Evolutionary conservation across 2,329 filamentous ascomycete genomes (phyloP).

Genomic region (Colletotrichum navitas): DNA sequence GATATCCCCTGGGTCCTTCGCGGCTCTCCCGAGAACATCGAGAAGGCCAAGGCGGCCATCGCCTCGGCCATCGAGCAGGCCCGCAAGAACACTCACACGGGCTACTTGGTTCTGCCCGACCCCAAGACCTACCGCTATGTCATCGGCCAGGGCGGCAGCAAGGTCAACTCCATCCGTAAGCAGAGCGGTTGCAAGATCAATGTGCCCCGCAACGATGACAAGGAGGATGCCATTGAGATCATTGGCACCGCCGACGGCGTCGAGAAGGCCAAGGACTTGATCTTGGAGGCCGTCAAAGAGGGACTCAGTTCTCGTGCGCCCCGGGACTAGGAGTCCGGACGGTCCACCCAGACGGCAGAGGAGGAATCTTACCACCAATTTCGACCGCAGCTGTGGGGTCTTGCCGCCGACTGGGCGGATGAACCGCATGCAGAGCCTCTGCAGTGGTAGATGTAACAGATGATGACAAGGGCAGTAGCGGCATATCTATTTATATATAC

Average conservation of each 20-base stretch:
- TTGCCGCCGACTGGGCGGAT: conserved; percentile 21
- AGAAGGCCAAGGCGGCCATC: conserved; percentile 83
- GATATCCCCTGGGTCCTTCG: conserved; percentile 92
- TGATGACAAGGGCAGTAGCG: neutral
- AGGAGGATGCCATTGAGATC: conserved; percentile 89
- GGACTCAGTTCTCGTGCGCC: conserved; percentile 54
- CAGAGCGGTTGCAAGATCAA: conserved; percentile 95
- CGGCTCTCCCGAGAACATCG: conserved; percentile 81
- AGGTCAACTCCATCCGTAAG: conserved; percentile 93
- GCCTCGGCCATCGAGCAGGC: conserved; percentile 80
- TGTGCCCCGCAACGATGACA: conserved; percentile 84
- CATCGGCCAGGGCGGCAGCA: conserved; percentile 88
- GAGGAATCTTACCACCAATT: neutral
- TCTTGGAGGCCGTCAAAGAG: conserved; percentile 83
- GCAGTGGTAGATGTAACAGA: conserved; percentile 20
- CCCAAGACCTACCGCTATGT: conserved; percentile 90
- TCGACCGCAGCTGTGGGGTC: conserved; percentile 17
- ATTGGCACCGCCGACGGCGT: conserved; percentile 82
- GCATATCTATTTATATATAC: neutral
- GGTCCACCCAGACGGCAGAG: neutral
- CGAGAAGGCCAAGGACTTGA: conserved; percentile 89
- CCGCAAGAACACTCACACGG: conserved; percentile 77
- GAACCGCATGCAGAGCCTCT: conserved; percentile 5
- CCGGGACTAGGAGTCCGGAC: conserved; percentile 33
- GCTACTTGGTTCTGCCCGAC: conserved; percentile 91